Conservation (phyloP, 345 rosid genomes). For the Euphorbia tirucalli region DNA sequence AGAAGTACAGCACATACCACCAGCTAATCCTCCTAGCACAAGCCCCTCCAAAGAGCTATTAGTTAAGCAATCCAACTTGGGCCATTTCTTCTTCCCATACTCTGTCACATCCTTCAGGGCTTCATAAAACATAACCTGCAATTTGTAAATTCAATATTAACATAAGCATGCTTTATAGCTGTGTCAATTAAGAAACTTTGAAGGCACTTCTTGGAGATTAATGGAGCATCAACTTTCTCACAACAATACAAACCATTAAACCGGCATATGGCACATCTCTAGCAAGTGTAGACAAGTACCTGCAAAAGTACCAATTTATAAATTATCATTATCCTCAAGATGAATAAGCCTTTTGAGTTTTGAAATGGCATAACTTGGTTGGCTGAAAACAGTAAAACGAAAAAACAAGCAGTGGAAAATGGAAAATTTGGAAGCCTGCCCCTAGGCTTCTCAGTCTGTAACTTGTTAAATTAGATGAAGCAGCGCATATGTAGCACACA, state of each 20-base stretch:
- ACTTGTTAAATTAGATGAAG: no score
- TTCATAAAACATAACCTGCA: conserved; percentile 87
- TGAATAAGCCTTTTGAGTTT: no score
- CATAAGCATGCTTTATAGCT: not conserved
- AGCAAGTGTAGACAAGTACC: conserved; percentile 87
- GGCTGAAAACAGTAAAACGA: not conserved
- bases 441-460: no score
- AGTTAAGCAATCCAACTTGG: conserved; percentile 38
- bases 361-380: no score
- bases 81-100: conserved; percentile 57
- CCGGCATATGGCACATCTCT: conserved; percentile 98
- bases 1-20: conserved; percentile 55
- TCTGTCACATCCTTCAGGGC: conserved; percentile 59
- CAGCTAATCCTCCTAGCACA: conserved; percentile 86
- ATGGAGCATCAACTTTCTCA: not conserved
- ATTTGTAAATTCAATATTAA: conserved; percentile 4
- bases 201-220: conserved; percentile 1
- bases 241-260: conserved; percentile 63
- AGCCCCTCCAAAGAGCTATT: conserved; percentile 75
- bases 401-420: not conserved
- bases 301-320: conserved; percentile 29
- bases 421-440: not conserved
- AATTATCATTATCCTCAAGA: not conserved
- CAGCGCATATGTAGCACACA: no score
- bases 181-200: not conserved